These are phyloP conservation scores for Groenewaldozyma auringiensis DNA, from an alignment of 1,139 yeast genomes.

Conservation along the genomic window DNA sequence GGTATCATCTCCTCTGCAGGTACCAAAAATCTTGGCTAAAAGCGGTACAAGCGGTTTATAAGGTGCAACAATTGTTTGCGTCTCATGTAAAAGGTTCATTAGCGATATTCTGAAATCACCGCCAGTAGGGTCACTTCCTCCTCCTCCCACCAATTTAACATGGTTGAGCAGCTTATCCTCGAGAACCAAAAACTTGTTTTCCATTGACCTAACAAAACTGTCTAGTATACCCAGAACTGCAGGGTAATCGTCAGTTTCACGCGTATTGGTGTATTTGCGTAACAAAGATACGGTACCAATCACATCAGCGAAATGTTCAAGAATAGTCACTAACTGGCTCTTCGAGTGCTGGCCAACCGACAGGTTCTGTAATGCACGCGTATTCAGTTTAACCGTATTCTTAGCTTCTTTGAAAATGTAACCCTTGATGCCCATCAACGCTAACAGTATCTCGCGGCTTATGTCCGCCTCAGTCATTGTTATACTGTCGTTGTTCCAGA, in stretches of 20 bases:
- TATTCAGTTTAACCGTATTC: not conserved
- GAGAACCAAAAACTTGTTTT: conserved; percentile 8
- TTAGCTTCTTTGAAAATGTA: conserved; percentile 7
- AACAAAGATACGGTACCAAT: conserved; percentile 15
- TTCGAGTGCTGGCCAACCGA: conserved; percentile 11
- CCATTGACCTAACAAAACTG: conserved; percentile 8
- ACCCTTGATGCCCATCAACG: conserved; percentile 15
- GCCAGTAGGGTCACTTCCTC: not conserved
- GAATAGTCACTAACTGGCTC: conserved; percentile 9
- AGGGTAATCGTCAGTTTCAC: conserved; percentile 11
- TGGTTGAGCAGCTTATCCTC: conserved; percentile 11
- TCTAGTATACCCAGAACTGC: conserved; percentile 16
- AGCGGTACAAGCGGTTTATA: conserved; percentile 10
- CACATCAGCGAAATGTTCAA: conserved; percentile 10
- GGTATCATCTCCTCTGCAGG: not conserved
- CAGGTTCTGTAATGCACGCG: not conserved
- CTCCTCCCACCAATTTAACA: not conserved
- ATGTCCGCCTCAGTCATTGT: conserved; percentile 14
- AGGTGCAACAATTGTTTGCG: conserved; percentile 9
- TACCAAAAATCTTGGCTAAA: conserved; percentile 7
- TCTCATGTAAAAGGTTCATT: conserved; percentile 5
- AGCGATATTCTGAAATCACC: conserved; percentile 10
- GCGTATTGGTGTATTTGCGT: conserved; percentile 14
- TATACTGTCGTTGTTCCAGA: not conserved
- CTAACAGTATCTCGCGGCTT: conserved; percentile 15